Evolutionary conservation across 2,329 filamentous ascomycete genomes (phyloP).

Genomic region (Cytospora chrysosperma): DNA sequence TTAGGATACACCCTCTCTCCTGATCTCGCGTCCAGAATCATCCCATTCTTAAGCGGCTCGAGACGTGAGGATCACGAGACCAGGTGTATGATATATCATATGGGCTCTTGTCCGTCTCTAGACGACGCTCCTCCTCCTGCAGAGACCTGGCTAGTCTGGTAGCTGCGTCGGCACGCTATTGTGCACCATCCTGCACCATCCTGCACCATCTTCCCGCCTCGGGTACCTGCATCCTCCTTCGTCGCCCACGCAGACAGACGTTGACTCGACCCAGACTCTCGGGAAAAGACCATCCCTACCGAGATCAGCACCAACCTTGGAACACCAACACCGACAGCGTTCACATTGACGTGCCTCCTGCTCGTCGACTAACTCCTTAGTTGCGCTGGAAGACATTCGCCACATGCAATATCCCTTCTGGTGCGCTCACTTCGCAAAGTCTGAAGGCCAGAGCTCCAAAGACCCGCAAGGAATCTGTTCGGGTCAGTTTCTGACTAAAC

Average conservation of each 20-base stretch:
- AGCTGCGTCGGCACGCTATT: constrained; percentile 11
- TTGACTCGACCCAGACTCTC: background rate
- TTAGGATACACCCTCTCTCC: constrained; percentile 6
- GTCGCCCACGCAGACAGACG: background rate
- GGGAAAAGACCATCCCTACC: background rate
- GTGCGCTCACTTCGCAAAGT: background rate
- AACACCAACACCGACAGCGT: background rate
- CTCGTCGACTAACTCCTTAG: background rate
- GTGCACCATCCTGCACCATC: constrained; percentile 16
- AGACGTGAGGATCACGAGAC: constrained; percentile 18
- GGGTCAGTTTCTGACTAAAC: background rate
- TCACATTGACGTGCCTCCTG: background rate
- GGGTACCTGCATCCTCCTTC: constrained; percentile 3
- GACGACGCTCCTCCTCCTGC: background rate
- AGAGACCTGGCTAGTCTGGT: constrained; percentile 4
- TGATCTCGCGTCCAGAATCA: constrained; percentile 16
- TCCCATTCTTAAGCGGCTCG: constrained; percentile 4
- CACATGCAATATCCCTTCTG: constrained; percentile 3
- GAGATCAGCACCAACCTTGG: background rate
- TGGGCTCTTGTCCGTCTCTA: constrained; percentile 6
- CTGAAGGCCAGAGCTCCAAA: background rate
- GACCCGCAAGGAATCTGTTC: background rate
- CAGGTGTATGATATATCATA: constrained; percentile 16
- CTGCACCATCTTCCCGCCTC: constrained; percentile 17
- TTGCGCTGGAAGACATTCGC: background rate